A percentile compares a stretch with the other conserved stretches of the same genome.
These are phyloP conservation scores for Claviceps quebecensis DNA, from an alignment of 2,329 filamentous ascomycete genomes.

Conservation along the genomic window DNA sequence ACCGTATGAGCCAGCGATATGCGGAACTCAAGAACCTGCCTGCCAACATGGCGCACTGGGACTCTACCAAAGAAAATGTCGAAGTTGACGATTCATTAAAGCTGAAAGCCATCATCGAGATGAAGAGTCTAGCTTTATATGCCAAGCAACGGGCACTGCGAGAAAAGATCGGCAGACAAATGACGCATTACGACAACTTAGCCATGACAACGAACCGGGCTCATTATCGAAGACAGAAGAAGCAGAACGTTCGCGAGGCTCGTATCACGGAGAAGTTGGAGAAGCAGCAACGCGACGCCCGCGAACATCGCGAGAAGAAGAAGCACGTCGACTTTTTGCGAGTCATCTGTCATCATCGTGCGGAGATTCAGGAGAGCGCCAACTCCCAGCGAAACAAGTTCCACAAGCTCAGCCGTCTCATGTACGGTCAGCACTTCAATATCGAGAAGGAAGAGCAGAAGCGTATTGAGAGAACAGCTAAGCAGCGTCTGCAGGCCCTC, in stretches of 20 bases:
- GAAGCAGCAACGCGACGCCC: constrained; percentile 94
- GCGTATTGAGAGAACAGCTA: constrained; percentile 90
- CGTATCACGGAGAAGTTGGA: constrained; percentile 97
- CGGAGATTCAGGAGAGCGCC: constrained; percentile 59
- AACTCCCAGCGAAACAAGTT: constrained; percentile 56
- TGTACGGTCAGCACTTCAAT: constrained; percentile 80
- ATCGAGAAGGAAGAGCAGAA: constrained; percentile 99
- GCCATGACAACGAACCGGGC: constrained; percentile 94
- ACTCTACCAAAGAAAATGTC: constrained; percentile 53
- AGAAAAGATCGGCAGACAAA: constrained; percentile 75
- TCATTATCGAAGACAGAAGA: constrained; percentile 88
- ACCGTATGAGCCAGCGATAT: constrained; percentile 74
- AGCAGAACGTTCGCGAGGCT: constrained; percentile 87
- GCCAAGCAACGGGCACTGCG: constrained; percentile 78
- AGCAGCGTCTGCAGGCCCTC: constrained; percentile 96
- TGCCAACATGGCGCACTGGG: constrained; percentile 78
- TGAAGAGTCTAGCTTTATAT: constrained; percentile 80
- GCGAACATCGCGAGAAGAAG: constrained; percentile 94
- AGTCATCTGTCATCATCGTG: constrained; percentile 69
- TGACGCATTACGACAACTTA: constrained; percentile 90
- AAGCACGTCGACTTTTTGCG: constrained; percentile 87
- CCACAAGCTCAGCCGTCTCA: constrained; percentile 77
- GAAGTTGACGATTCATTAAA: constrained; percentile 72
- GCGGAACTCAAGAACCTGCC: constrained; percentile 71
- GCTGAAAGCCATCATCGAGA: constrained; percentile 82